phyloP scores from a whole-genome alignment of 768 basidiomycete genomes.

The Krasilnikovozyma curviuscula region DNA sequence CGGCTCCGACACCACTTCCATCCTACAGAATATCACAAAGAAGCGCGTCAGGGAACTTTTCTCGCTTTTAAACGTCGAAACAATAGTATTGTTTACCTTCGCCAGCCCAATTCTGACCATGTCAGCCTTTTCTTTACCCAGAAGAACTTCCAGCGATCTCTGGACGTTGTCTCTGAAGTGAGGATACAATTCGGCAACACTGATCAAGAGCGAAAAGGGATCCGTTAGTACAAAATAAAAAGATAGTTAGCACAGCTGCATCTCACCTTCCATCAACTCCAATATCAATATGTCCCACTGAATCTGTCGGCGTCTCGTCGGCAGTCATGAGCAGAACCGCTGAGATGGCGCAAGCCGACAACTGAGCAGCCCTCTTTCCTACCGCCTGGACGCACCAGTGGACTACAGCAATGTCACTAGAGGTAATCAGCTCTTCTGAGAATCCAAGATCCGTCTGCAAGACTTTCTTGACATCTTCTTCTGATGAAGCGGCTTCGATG shows the following conservation, averaged over 20 bases:
- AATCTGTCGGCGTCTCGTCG: constrained; percentile 35
- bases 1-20: constrained; percentile 94
- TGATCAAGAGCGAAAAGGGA: constrained; percentile 20
- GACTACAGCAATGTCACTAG: constrained; percentile 44
- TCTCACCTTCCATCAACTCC: constrained; percentile 82
- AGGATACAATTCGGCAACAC: constrained; percentile 83
- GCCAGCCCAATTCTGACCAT: constrained; percentile 73
- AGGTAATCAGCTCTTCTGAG: constrained; percentile 33
- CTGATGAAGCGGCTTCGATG: constrained; percentile 41
- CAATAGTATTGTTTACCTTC: no score
- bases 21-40: no score
- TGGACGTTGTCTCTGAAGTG: constrained; percentile 57
- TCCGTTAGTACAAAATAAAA: not conserved
- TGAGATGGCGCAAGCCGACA: constrained; percentile 75
- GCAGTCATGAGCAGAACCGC: constrained; percentile 68
- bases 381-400: constrained; percentile 62
- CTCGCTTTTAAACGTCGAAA: no score
- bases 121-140: constrained; percentile 63
- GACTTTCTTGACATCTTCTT: constrained; percentile 29
- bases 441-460: constrained; percentile 47
- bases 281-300: constrained; percentile 37
- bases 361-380: constrained; percentile 55
- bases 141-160: constrained; percentile 48
- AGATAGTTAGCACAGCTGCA: not conserved
- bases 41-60: no score